Conservation (phyloP, 306 rosid species). For the Hippophae gyantsensis region DNA sequence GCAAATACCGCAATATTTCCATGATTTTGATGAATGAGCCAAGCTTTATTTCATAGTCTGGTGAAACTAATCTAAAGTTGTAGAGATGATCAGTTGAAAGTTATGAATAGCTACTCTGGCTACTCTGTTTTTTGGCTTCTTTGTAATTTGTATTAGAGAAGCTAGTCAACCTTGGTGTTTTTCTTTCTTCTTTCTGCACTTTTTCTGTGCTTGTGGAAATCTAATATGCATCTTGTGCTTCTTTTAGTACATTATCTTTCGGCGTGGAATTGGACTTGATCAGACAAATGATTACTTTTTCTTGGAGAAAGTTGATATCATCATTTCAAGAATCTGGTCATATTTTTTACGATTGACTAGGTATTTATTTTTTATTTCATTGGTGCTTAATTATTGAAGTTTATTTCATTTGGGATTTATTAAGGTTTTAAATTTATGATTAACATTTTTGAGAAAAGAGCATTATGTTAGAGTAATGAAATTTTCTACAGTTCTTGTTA, state of each 20-base stretch:
- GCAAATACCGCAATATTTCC: no score
- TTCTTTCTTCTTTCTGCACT: background rate
- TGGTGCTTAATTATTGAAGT: background rate
- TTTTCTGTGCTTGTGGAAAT: background rate
- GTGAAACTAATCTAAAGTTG: no score
- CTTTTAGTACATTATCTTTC: conserved; percentile 68
- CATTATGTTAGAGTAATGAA: background rate
- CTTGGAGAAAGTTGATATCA: conserved; percentile 91
- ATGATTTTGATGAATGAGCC: no score
- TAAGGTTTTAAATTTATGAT: background rate
- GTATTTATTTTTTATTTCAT: conserved; percentile 27
- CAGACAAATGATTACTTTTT: conserved; percentile 68
- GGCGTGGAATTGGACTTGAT: conserved; percentile 87
- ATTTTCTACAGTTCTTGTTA: background rate
- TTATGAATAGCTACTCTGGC: background rate
- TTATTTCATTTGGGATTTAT: background rate
- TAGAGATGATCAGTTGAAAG: background rate
- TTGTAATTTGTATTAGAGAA: background rate
- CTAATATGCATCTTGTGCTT: conserved; percentile 28
- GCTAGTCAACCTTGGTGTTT: background rate
- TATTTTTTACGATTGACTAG: conserved; percentile 50
- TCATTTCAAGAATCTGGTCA: conserved; percentile 70
- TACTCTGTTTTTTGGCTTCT: background rate
- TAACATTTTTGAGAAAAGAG: background rate
- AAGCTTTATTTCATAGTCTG: no score